phyloP scores from a whole-genome alignment of 106 monocot species.

The Agapanthus africanus region DNA sequence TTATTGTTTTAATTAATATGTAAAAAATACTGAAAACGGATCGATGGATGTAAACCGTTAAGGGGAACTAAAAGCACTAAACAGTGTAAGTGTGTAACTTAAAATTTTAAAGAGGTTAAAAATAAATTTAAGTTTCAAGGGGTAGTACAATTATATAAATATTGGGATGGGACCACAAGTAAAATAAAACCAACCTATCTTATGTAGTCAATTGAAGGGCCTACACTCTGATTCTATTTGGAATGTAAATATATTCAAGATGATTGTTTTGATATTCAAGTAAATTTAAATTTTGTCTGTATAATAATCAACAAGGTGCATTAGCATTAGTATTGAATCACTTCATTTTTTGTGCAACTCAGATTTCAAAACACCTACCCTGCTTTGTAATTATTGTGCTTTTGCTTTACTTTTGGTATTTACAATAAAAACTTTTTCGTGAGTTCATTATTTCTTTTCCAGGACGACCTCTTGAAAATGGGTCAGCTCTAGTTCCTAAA shows the following conservation, averaged over 20 bases:
- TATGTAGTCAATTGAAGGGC: background rate
- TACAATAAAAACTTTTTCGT: constrained; percentile 1
- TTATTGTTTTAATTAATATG: too few relatives aligned
- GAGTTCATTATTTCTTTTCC: constrained; percentile 9
- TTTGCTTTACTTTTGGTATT: constrained; percentile 5
- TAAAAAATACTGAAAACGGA: too few relatives aligned
- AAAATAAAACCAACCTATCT: too few relatives aligned
- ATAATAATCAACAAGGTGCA: background rate
- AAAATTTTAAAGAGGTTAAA: too few relatives aligned
- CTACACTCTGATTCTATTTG: background rate
- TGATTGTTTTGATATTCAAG: background rate
- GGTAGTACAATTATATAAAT: too few relatives aligned
- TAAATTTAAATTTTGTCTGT: background rate
- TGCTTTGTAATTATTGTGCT: background rate
- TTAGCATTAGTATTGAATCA: background rate
- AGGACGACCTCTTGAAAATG: constrained; percentile 61
- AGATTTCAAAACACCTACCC: background rate
- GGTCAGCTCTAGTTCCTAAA: constrained; percentile 31
- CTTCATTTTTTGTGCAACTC: background rate
- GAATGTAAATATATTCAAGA: background rate
- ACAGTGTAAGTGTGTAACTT: too few relatives aligned
- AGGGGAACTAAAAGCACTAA: too few relatives aligned
- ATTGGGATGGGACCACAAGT: too few relatives aligned
- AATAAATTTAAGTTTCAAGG: too few relatives aligned
- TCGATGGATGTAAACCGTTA: too few relatives aligned